Percentiles rank a stretch among this genome's conserved stretches.
These are phyloP conservation scores for Boletus tylopilopsis DNA, from an alignment of 768 basidiomycete species.

Conservation along the genomic window DNA sequence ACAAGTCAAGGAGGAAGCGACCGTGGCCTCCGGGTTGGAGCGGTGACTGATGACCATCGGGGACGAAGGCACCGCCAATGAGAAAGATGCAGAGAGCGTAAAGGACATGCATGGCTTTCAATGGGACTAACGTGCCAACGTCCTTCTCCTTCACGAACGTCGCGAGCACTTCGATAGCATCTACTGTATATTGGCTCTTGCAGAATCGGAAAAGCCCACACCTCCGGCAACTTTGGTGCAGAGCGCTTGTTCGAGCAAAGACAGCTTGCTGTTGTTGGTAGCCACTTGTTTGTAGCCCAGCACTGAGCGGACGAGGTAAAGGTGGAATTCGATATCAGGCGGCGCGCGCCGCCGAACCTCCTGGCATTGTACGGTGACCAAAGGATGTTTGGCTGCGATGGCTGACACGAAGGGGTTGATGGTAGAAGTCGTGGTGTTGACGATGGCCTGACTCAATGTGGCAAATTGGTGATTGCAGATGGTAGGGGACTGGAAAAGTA, in stretches of 20 bases:
- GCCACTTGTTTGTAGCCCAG: conserved; percentile 61
- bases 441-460: conserved; percentile 56
- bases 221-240: conserved; percentile 58
- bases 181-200: conserved; percentile 48
- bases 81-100: conserved; percentile 66
- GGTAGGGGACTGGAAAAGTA: conserved; percentile 59
- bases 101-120: conserved; percentile 66
- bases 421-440: conserved; percentile 71
- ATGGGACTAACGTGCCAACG: conserved; percentile 55
- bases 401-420: conserved; percentile 77
- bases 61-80: conserved; percentile 54
- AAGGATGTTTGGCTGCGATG: conserved; percentile 57
- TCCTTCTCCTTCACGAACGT: conserved; percentile 63
- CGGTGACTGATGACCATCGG: conserved; percentile 78
- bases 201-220: conserved; percentile 40
- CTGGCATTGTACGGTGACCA: conserved; percentile 57
- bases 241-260: conserved; percentile 72
- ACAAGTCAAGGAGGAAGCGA: conserved; percentile 79
- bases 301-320: conserved; percentile 58
- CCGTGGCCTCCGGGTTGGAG: conserved; percentile 77
- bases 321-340: conserved; percentile 62
- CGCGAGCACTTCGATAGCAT: conserved; percentile 75
- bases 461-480: conserved; percentile 56
- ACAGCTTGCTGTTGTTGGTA: conserved; percentile 41
- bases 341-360: conserved; percentile 64